Evolutionary conservation across 768 basidiomycete species (phyloP), one percentile per base, ranked within the genome.

Genomic region (Boletus huronensis): DNA sequence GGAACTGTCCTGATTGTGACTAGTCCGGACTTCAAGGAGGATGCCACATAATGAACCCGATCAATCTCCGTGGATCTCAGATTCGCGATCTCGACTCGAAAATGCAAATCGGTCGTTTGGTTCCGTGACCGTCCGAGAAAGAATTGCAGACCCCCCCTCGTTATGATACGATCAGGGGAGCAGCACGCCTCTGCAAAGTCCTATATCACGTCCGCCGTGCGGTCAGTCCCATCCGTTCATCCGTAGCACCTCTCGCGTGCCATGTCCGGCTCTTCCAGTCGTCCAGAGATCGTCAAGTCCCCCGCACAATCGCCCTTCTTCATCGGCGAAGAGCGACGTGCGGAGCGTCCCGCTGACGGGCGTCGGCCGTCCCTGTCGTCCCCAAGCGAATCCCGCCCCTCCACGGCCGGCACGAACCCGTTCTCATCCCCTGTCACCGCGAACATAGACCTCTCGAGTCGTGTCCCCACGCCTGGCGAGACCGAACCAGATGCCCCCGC

Each of bases 351-450:
- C 1, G 10, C 43, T 5, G 43, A 44, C 2, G 9, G 16, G 1
- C 9, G 34, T 38, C 26, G 6, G 2, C 48, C 1, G 3, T 53
- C 54, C 43, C 17, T 36, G 0, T 48, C 55, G 13, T 41, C 56
- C 6, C 48, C 55, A 0, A 45, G 26, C 28, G 29, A 11, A 5
- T 63, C 67, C 2, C 67, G 61, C 13, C 61, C 59, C 45, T 73
- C 56, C 50, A 67, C 66, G 3, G 58, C 55, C 19, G 68, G 50
- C 49, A 72, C 46, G 43, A 80, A 79, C 61, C 78, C 82, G 0
- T 81, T 82, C 69, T 82, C 84, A 0, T 74, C 83, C 11, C 77
- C 80, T 5, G 67, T 73, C 7, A 81, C 77, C 62, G 67, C 72
- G 39, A 77, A 72, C 55, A 77, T 78, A 61, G 75, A 75, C 56